A percentile compares a stretch with the other conserved stretches of the same genome.
phyloP scores from a whole-genome alignment of 2,329 filamentous ascomycete species.

The Bipolaris oryzae region DNA sequence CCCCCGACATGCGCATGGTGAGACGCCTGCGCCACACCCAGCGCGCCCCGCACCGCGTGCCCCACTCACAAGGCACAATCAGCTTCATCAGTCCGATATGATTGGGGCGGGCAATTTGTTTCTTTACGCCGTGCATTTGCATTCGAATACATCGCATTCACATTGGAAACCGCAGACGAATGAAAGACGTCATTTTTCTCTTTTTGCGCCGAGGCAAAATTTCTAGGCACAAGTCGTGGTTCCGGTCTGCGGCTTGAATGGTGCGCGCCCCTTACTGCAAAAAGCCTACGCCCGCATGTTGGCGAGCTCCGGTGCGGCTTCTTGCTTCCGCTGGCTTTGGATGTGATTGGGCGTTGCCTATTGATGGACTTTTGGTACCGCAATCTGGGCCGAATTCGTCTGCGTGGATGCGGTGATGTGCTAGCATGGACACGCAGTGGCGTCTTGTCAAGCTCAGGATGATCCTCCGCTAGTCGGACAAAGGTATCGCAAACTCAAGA shows the following conservation, averaged over 20 bases:
- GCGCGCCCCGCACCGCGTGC: not conserved
- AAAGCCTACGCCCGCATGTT: not conserved
- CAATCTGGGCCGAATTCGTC: not conserved
- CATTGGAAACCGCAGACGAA: no score
- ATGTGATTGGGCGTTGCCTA: not conserved
- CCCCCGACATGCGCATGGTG: conserved; percentile 1
- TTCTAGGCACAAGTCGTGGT: not conserved
- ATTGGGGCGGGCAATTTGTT: not conserved
- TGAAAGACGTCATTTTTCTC: conserved; percentile 6
- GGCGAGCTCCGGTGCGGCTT: not conserved
- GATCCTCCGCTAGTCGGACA: conserved; percentile 1
- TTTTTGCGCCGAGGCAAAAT: conserved; percentile 6
- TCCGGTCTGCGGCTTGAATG: not conserved
- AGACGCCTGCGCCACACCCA: conserved; percentile 1
- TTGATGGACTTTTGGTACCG: not conserved
- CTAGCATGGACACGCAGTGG: not conserved
- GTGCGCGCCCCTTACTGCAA: conserved; percentile 6
- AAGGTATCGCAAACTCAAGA: not conserved
- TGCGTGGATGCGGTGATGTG: not conserved
- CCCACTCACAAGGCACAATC: no score
- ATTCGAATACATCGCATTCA: no score
- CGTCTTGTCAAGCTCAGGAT: not conserved
- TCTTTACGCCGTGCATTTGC: no score
- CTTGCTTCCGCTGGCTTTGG: not conserved
- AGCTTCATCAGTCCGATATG: not conserved